Evolutionary conservation across 768 basidiomycete species (phyloP).

Genomic region (Russula virescens): DNA sequence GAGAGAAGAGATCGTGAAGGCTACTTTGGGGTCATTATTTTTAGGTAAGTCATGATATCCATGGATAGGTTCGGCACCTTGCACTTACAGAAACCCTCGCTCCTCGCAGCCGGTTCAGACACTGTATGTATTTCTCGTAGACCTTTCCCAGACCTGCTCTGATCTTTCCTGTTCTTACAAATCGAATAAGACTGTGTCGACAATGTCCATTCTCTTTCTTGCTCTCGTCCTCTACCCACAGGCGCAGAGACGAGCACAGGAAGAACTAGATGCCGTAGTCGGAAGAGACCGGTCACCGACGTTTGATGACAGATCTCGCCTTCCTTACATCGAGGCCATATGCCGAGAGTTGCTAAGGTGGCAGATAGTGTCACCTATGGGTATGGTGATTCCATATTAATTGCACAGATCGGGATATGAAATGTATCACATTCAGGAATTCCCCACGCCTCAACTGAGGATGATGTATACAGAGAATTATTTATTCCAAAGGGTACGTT

Average conservation of each 20-base stretch:
- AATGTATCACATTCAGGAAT: too few species aligned
- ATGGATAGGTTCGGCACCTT: too few species aligned
- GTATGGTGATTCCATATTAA: background rate
- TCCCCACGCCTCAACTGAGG: too few species aligned
- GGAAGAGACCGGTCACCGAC: too few species aligned
- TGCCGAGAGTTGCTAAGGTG: too few species aligned
- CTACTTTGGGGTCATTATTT: background rate
- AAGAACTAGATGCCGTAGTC: too few species aligned
- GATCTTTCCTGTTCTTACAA: background rate
- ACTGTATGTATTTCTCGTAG: constrained; percentile 19
- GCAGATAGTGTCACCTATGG: too few species aligned
- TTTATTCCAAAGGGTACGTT: background rate
- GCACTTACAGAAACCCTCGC: background rate
- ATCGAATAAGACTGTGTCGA: constrained; percentile 16
- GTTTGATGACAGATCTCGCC: too few species aligned
- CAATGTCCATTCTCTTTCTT: constrained; percentile 1
- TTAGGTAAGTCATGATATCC: background rate
- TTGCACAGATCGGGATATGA: background rate
- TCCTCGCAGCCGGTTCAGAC: constrained; percentile 22
- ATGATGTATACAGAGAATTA: too few species aligned
- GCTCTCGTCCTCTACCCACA: too few species aligned
- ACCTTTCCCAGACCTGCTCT: background rate
- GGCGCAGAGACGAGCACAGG: too few species aligned
- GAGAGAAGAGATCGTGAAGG: background rate
- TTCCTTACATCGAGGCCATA: too few species aligned